Evolutionary conservation across 306 rosid genomes (phyloP), one percentile per base, ranked within the genome.

Genomic region (Pueraria montana): DNA sequence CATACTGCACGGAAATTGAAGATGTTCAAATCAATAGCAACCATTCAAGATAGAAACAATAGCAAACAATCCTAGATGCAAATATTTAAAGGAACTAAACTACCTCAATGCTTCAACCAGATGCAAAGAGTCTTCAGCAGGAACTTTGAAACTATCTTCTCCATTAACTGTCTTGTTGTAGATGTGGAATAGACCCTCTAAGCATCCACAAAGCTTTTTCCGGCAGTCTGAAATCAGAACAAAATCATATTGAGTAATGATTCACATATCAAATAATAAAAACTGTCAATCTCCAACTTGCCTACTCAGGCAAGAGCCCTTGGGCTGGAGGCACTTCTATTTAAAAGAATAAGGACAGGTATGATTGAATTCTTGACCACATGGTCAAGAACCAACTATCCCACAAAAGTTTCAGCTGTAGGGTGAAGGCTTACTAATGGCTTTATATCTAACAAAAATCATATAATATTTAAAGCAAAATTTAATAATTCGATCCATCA

Each of bases 101-200:
- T 76, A 96, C 99, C 99, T 91, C 49, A 96, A 88, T 56, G 99
- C 99, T 86, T 96, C 99, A 79, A 96, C 99, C 52, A 96, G 92
- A 87, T 90, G 97, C 89, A 96, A 75, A 0, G 99, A 96, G 82
- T 96, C 99, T 68, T 96, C 98, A 59, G 98, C 94, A 81, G 97
- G 90, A 74, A 96, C 94, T 88, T 96, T 96, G 82, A 90, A 87
- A 86, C 90, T 92, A 76, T 92, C 93, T 89, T 96, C 98, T 65
- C 99, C 99, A 80, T 56, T 90, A 82, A 94, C 92, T 53, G 97
- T 92, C 88, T 79, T 79, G 79, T 90, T 94, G 84, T 96, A 96
- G 86, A 92, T 92, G 84, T 94, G 95, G 84, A 96, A 94, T 80
- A 96, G 91, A 74, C 97, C 98, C 58, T 96, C 97, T 85, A 96